phyloP scores from a whole-genome alignment of 2,329 filamentous ascomycete genomes.

The Colletotrichum chlorophyti region DNA sequence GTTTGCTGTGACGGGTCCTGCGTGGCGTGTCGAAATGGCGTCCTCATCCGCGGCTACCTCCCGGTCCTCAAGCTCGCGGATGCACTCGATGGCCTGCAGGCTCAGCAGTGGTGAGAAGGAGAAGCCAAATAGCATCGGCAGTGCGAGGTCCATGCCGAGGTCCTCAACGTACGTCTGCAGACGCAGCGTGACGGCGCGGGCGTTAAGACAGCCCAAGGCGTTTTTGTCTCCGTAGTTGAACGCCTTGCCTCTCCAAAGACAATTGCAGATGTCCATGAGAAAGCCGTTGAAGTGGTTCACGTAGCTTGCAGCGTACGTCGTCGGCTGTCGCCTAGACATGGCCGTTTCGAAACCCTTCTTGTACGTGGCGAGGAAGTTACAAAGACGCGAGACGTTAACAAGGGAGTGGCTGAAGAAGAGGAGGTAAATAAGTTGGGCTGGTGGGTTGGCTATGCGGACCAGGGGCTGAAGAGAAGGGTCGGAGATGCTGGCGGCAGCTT shows the following conservation, averaged over 20 bases:
- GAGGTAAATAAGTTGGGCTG: conserved; percentile 71
- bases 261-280: conserved; percentile 87
- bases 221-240: conserved; percentile 71
- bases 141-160: conserved; percentile 53
- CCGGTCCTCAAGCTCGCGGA: conserved; percentile 65
- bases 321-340: conserved; percentile 44
- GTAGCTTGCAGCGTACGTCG: conserved; percentile 62
- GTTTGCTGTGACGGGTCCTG: conserved; percentile 73
- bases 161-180: conserved; percentile 56
- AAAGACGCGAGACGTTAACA: conserved; percentile 71
- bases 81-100: conserved; percentile 59
- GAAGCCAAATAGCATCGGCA: conserved; percentile 62
- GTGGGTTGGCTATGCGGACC: conserved; percentile 73
- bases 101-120: conserved; percentile 66
- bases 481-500: conserved; percentile 62
- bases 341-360: conserved; percentile 77
- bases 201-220: conserved; percentile 61
- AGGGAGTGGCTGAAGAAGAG: conserved; percentile 72
- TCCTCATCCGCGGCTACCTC: conserved; percentile 46
- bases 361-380: conserved; percentile 72
- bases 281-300: conserved; percentile 81
- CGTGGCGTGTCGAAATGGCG: conserved; percentile 58
- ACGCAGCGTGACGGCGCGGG: conserved; percentile 49
- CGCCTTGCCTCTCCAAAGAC: conserved; percentile 78
- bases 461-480: conserved; percentile 56